These are phyloP conservation scores for Neonectria coccinea DNA, from an alignment of 2,329 filamentous ascomycete species.

Conservation along the genomic window DNA sequence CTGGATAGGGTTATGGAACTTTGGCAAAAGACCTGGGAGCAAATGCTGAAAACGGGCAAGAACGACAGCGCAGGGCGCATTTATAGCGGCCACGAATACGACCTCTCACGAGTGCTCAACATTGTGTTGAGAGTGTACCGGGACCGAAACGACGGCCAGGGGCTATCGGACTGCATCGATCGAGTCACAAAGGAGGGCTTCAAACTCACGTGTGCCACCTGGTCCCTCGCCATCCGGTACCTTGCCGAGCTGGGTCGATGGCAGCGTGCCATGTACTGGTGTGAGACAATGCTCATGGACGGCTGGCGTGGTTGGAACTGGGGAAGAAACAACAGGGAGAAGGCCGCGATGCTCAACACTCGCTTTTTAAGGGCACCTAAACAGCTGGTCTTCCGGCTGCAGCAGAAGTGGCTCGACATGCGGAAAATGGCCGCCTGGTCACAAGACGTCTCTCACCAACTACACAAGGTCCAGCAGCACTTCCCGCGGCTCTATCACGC, in stretches of 20 bases:
- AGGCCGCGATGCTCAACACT: conserved; percentile 54
- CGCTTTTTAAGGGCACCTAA: conserved; percentile 49
- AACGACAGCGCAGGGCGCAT: conserved; percentile 46
- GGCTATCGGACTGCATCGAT: conserved; percentile 63
- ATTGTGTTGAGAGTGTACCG: conserved; percentile 62
- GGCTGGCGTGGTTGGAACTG: conserved; percentile 79
- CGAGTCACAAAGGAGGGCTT: conserved; percentile 76
- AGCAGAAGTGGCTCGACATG: conserved; percentile 63
- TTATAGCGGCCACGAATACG: conserved; percentile 64
- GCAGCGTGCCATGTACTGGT: conserved; percentile 76
- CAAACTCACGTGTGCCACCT: conserved; percentile 78
- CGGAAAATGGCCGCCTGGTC: conserved; percentile 64
- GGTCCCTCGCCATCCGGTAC: conserved; percentile 80
- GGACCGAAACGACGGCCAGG: conserved; percentile 55
- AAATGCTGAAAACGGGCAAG: conserved; percentile 56
- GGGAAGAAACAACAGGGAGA: conserved; percentile 42
- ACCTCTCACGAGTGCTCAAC: conserved; percentile 62
- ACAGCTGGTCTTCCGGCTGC: conserved; percentile 61
- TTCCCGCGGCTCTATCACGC: conserved; percentile 58
- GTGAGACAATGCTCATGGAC: conserved; percentile 82
- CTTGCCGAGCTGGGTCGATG: conserved; percentile 71
- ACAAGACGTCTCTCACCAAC: conserved; percentile 54
- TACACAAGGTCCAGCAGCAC: conserved; percentile 52
- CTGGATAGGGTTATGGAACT: conserved; percentile 71
- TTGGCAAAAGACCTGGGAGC: conserved; percentile 72